Conservation (phyloP, 2,329 filamentous ascomycete species). For the Aureobasidium vineae region DNA sequence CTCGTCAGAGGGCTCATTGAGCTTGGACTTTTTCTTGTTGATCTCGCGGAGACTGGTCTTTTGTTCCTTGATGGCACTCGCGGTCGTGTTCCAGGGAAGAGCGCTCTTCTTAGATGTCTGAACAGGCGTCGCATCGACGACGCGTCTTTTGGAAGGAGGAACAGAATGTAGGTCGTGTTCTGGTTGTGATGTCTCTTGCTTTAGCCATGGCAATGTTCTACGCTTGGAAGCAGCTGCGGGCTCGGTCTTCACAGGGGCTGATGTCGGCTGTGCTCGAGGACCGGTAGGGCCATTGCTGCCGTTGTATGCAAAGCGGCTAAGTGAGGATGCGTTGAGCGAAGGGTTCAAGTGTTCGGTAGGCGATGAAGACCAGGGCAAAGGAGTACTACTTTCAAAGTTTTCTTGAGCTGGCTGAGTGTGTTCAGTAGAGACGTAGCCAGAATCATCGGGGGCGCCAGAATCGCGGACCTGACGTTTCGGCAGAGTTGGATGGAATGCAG, state of each 20-base stretch:
- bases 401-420: slow-evolving; percentile 26
- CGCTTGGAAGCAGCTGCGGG: slow-evolving; percentile 54
- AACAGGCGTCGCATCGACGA: slow-evolving; percentile 13
- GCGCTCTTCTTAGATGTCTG: slow-evolving; percentile 27
- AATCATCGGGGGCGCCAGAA: slow-evolving; percentile 28
- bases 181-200: slow-evolving; percentile 37
- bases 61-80: slow-evolving; percentile 72
- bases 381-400: slow-evolving; percentile 53
- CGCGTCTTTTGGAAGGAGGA: slow-evolving; percentile 7
- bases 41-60: slow-evolving; percentile 69
- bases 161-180: slow-evolving; percentile 18
- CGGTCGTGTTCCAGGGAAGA: slow-evolving; percentile 69
- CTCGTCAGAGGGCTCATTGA: slow-evolving; percentile 46
- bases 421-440: slow-evolving; percentile 33
- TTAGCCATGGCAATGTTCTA: slow-evolving; percentile 62
- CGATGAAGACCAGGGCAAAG: slow-evolving; percentile 66
- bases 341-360: slow-evolving; percentile 44
- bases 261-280: slow-evolving; percentile 2
- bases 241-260: slow-evolving; percentile 30
- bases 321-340: slow-evolving; percentile 33
- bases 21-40: slow-evolving; percentile 54
- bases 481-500: slow-evolving; percentile 36
- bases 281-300: slow-evolving; percentile 16
- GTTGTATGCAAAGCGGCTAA: slow-evolving; percentile 27
- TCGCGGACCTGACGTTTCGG: slow-evolving; percentile 31